Base-by-base conservation (phyloP, 306 rosid species). In the Lagenaria siceraria region DNA sequence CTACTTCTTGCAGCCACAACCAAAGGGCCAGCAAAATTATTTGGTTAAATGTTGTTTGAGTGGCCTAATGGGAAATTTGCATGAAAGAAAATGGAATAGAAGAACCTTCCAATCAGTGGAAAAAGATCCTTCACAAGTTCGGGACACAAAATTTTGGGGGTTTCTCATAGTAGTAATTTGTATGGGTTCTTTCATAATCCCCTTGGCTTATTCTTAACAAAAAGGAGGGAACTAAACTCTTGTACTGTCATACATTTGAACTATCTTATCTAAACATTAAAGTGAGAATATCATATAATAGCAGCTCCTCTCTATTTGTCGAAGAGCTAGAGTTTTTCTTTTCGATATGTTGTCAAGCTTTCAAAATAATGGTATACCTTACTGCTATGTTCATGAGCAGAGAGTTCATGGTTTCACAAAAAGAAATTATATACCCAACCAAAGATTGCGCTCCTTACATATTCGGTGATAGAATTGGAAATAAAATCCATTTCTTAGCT, bases 401-500 rank as follows among this genome's bases (percentile, higher is more conserved):
- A 40, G 74, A 15, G 43, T 65, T 35, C 15, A n/a, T 38, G 29
- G 10, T 66, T 43, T 70, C 25, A 49, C 18, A 19, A 5, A 17
- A 51, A 51, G 10, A 52, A 52, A n/a, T 5, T 27, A 52, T 15
- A 74, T 29, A 74, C 33, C 61, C 36, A 31, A 74, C 46, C 17
- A 31, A 17, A 52, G 21, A 74, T 53, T 74, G 46, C 62, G 29
- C 14, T 66, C 46, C 94, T 82, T 82, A 88, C 90, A 88, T 74
- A 79, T 81, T 85, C 76, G 86, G 83, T 79, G 94, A 83, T 71
- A 85, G 77, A 78, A 80, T 85, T 76, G 93, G 91, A 80, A 87
- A 83, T 75, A 92, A 75, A 60, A 86, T 82, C 98, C 98, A 95
- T 84, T 90, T 95, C 84, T 89, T 89, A 78, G 98, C 95, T 42